phyloP scores from a whole-genome alignment of 2,329 filamentous ascomycete genomes.

The Fusarium keratoplasticum region DNA sequence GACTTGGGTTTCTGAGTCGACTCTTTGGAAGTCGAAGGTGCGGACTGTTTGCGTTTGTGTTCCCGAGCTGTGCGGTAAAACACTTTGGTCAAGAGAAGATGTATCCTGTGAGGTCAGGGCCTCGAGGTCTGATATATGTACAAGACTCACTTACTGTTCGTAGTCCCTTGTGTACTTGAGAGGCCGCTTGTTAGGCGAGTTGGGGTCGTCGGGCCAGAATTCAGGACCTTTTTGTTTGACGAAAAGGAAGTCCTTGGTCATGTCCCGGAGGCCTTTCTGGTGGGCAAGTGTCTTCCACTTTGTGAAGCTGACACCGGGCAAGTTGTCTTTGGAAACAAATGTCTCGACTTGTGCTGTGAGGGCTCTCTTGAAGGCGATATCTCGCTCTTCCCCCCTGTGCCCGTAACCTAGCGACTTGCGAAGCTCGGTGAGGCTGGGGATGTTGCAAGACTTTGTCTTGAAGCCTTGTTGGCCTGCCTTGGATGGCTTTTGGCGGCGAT shows the following conservation, averaged over 20 bases:
- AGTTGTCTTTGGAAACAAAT: slow-evolving; percentile 12
- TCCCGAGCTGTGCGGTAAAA: slow-evolving; percentile 23
- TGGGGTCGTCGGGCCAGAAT: slow-evolving; percentile 32
- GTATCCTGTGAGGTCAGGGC: slow-evolving; percentile 7
- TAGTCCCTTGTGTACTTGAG: slow-evolving; percentile 26
- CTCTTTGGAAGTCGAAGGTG: neutral
- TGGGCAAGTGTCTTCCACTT: slow-evolving; percentile 26
- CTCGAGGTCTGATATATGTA: neutral
- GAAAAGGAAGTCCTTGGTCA: slow-evolving; percentile 30
- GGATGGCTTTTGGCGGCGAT: neutral
- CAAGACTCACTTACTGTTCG: neutral
- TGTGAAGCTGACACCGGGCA: slow-evolving; percentile 8
- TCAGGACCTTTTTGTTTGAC: slow-evolving; percentile 20
- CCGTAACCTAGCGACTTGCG: slow-evolving; percentile 35
- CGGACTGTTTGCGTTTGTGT: slow-evolving; percentile 2
- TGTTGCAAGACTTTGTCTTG: slow-evolving; percentile 7
- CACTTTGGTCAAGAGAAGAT: slow-evolving; percentile 19
- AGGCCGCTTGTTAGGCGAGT: neutral
- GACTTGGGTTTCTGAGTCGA: neutral
- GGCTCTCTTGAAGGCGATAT: slow-evolving; percentile 34
- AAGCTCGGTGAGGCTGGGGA: slow-evolving; percentile 29
- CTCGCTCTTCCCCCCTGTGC: neutral
- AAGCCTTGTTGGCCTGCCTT: slow-evolving; percentile 2
- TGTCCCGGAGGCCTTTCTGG: slow-evolving; percentile 30
- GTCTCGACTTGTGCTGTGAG: slow-evolving; percentile 1